phyloP scores from a whole-genome alignment of 768 basidiomycete genomes.

The Suillus variegatus region DNA sequence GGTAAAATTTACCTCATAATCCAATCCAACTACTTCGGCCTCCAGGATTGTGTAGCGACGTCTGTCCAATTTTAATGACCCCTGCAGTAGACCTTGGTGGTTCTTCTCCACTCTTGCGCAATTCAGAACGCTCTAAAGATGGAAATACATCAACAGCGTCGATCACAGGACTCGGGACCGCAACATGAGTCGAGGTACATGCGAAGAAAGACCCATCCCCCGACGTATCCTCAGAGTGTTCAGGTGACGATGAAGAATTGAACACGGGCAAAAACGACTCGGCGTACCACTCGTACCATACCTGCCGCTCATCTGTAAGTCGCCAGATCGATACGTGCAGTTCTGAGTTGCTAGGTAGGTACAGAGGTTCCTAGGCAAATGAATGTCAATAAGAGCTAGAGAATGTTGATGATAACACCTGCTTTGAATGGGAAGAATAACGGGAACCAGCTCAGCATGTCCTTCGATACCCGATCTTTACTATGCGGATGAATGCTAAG shows the following conservation, averaged over 20 bases:
- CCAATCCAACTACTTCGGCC: slow-evolving; percentile 96
- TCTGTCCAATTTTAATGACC: slow-evolving; percentile 91
- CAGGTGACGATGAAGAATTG: slow-evolving; percentile 27
- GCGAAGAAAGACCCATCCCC: slow-evolving; percentile 23
- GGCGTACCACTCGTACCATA: slow-evolving; percentile 99
- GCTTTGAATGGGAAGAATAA: slow-evolving; percentile 94
- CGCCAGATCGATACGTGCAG: slow-evolving; percentile 95
- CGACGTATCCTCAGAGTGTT: slow-evolving; percentile 18
- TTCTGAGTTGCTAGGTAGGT: slow-evolving; percentile 90
- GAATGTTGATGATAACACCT: slow-evolving; percentile 25
- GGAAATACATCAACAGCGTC: slow-evolving; percentile 59
- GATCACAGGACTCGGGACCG: slow-evolving; percentile 67
- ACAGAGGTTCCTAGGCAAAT: slow-evolving; percentile 77
- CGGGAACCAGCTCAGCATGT: slow-evolving; percentile 99
- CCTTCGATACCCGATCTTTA: slow-evolving; percentile 83
- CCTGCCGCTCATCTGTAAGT: slow-evolving; percentile 80
- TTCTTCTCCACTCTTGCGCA: slow-evolving; percentile 12
- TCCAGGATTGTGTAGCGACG: slow-evolving; percentile 86
- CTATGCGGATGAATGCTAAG: slow-evolving; percentile 92
- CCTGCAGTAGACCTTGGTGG: slow-evolving; percentile 33
- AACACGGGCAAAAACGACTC: slow-evolving; percentile 84
- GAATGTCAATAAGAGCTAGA: neutral
- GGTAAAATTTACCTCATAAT: slow-evolving; percentile 40
- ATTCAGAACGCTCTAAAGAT: slow-evolving; percentile 16
- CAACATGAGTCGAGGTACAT: slow-evolving; percentile 30